These are phyloP conservation scores for Elsinoe perseae DNA, from an alignment of 2,329 filamentous ascomycete species.

Conservation along the genomic window DNA sequence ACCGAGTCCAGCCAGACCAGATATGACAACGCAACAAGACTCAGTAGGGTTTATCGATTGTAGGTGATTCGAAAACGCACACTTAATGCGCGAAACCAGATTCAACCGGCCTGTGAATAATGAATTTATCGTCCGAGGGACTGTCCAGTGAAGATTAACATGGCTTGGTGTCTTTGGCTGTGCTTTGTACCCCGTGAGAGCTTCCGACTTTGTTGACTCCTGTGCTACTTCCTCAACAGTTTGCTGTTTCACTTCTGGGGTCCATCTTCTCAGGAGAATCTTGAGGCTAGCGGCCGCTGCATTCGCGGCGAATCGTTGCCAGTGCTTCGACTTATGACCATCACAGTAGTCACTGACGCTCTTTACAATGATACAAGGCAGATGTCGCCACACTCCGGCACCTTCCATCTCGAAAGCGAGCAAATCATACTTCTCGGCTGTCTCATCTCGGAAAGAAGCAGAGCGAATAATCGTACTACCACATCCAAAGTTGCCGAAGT, in stretches of 20 bases:
- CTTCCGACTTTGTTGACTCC: background rate
- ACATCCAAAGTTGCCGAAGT: constrained; percentile 12
- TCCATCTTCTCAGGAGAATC: too few species aligned
- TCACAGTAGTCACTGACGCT: constrained; percentile 19
- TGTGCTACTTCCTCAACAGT: too few species aligned
- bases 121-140: background rate
- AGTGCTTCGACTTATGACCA: constrained; percentile 18
- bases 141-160: background rate
- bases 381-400: constrained; percentile 16
- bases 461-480: constrained; percentile 12
- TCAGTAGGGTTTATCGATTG: background rate
- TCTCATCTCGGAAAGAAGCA: constrained; percentile 6
- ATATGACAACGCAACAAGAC: background rate
- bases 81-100: too few species aligned
- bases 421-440: background rate
- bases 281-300: constrained; percentile 17
- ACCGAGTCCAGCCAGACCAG: background rate
- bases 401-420: constrained; percentile 21
- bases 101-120: background rate
- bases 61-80: background rate
- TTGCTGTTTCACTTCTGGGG: too few species aligned
- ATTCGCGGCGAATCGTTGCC: constrained; percentile 18
- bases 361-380: constrained; percentile 17
- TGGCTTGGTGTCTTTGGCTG: background rate
- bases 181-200: background rate